Base-by-base conservation (phyloP, 2,329 filamentous ascomycete genomes). In the Xylaria hypoxylon region DNA sequence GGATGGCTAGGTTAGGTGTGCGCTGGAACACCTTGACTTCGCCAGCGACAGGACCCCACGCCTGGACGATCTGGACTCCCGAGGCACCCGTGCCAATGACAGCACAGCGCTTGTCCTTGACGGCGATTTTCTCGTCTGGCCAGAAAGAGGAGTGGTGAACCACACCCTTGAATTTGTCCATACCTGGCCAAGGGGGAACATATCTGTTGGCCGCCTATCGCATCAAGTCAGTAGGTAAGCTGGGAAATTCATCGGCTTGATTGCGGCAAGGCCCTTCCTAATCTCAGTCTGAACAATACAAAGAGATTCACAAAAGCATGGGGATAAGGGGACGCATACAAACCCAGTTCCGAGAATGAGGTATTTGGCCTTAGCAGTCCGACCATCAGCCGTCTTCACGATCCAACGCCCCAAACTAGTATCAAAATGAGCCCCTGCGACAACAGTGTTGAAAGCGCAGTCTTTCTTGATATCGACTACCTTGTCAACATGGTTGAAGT, bases 11-110 rank as follows among this genome's bases (percentile, higher is more conserved):
- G 65, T 91, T 92, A 0, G 90, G 89, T 0, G 88, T 91, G 11
- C 90, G 84, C 71, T 91, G 88, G 75, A 91, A 90, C 40, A 92
- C 86, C 2, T 78, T 83, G 26, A 92, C 69, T 1, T 84, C 77
- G 5, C 80, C 82, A 0, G 84, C 87, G 13, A 81, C 74, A 2
- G 84, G 84, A 1, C 83, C 86, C 76, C 85, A 86, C 59, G 87
- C 87, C 69, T 92, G 89, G 0, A 85, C 83, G 48, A 90, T 85
- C 70, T 91, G 89, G 1, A 91, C 84, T 0, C 89, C 89, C 0
- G 87, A 87, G 0, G 88, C 86, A 1, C 89, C 89, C 0, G 88
- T 90, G 13, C 89, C 89, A 38, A 91, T 86, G 62, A 91, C 83
- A 17, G 84, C 89, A 57, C 87, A 84, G 19, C 84, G 82, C 75